Conservation (phyloP, 2,329 filamentous ascomycete species). For the Dothistroma pini region DNA sequence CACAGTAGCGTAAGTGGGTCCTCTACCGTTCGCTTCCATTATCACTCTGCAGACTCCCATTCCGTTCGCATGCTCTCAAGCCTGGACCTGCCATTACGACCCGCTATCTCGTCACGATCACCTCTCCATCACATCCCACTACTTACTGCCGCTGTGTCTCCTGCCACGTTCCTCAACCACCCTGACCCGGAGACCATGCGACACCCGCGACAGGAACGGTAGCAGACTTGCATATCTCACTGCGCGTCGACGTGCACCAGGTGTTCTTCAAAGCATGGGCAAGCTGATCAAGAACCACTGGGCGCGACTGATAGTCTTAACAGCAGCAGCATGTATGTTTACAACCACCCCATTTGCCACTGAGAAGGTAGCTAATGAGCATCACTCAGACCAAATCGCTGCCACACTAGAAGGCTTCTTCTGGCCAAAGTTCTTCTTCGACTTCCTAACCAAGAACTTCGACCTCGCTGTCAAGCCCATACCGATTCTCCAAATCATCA, state of each 20-base stretch:
- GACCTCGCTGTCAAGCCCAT: slow-evolving; percentile 80
- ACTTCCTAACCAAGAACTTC: slow-evolving; percentile 88
- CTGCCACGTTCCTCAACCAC: slow-evolving; percentile 3
- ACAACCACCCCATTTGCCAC: neutral
- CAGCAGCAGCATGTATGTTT: slow-evolving; percentile 68
- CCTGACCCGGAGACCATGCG: slow-evolving; percentile 16
- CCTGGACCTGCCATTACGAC: neutral
- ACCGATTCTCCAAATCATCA: slow-evolving; percentile 86
- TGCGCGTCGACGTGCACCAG: neutral
- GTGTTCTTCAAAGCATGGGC: slow-evolving; percentile 62
- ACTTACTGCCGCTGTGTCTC: slow-evolving; percentile 2
- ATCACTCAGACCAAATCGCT: slow-evolving; percentile 69
- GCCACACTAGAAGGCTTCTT: slow-evolving; percentile 86
- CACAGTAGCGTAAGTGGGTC: no score
- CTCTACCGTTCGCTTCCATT: slow-evolving; percentile 12
- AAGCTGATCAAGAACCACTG: slow-evolving; percentile 99
- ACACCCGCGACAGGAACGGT: slow-evolving; percentile 10
- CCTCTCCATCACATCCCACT: slow-evolving; percentile 4
- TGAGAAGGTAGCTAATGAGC: slow-evolving; percentile 2
- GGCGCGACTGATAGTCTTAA: slow-evolving; percentile 89
- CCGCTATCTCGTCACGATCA: slow-evolving; percentile 7
- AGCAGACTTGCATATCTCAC: slow-evolving; percentile 12
- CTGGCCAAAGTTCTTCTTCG: slow-evolving; percentile 99
- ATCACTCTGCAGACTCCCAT: slow-evolving; percentile 19
- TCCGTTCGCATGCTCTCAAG: neutral